Conservation (phyloP, 1,139 yeast genomes). For the Arxiozyma heterogenica region DNA sequence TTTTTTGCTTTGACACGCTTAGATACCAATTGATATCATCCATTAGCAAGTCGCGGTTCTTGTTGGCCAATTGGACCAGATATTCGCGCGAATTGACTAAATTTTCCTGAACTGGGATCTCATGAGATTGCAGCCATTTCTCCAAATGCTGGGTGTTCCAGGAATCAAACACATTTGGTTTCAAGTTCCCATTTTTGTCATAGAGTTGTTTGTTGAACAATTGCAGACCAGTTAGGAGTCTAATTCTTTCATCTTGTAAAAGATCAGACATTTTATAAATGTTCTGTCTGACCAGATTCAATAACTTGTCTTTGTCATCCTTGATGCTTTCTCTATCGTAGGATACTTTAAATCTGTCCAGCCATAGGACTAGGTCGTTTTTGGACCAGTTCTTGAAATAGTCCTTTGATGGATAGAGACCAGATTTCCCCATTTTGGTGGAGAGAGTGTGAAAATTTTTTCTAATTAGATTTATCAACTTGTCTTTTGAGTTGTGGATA, state of each 20-base stretch:
- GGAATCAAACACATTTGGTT: constrained; percentile 39
- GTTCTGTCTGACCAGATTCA: constrained; percentile 37
- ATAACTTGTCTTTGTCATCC: constrained; percentile 35
- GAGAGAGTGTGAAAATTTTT: constrained; percentile 35
- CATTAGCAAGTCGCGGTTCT: constrained; percentile 30
- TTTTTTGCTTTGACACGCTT: constrained; percentile 26
- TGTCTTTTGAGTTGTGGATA: constrained; percentile 22
- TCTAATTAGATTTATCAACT: constrained; percentile 35
- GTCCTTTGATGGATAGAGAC: constrained; percentile 44
- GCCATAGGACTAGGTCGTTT: constrained; percentile 40
- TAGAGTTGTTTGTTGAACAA: constrained; percentile 32
- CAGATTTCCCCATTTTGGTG: constrained; percentile 33
- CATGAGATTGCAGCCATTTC: constrained; percentile 41
- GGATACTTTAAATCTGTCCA: constrained; percentile 38
- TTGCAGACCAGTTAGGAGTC: constrained; percentile 36
- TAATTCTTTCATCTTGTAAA: constrained; percentile 33
- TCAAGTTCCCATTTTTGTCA: constrained; percentile 36
- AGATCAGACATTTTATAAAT: constrained; percentile 36
- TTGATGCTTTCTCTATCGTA: constrained; percentile 32
- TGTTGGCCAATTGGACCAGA: constrained; percentile 33
- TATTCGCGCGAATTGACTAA: constrained; percentile 32
- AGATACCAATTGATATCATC: constrained; percentile 37
- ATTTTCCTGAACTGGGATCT: constrained; percentile 33
- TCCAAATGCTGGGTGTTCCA: constrained; percentile 41
- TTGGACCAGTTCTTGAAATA: constrained; percentile 41